Evolutionary conservation across 2,329 filamentous ascomycete genomes (phyloP), one percentile per base, ranked within the genome.

Genomic region (Xylariomycetidae sp.): DNA sequence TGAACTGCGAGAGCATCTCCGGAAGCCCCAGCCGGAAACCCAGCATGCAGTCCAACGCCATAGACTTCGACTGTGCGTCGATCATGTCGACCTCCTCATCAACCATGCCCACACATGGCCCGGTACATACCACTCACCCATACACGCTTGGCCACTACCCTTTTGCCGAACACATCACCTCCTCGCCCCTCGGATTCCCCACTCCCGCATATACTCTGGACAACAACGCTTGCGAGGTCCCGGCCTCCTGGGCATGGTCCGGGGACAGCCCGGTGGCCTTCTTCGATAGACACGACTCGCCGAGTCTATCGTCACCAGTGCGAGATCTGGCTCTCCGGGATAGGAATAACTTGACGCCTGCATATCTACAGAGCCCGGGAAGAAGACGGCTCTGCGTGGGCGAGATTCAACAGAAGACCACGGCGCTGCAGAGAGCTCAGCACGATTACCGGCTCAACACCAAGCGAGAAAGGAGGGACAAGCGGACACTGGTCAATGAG

Each of bases 321-420:
- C 35, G 54, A 53, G 9, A 47, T 54, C 4, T 52, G 50, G 10
- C 42, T 45, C 17, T 56, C 53, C 22, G 54, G 59, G 44, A 44
- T 20, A 32, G 38, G 13, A 32, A 39, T 10, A 35, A 25, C 20
- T 25, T 46, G n/a, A 32, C 39, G n/a, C 35, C 29, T 8, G 31
- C 30, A 6, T 44, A 50, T 48, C 15, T 39, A 9, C 17, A 30
- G 2, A 49, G 56, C 30, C 54, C 57, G 17, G 47, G 53, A 4
- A 61, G 62, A 31, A 59, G 62, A 33, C 61, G 63, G 43, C 54
- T 64, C 37, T 57, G 59, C 46, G 52, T 65, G 5, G 57, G 63
- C 26, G 60, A 64, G 35, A 58, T 61, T 8, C 65, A 65, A 43
- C 60, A 63, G 34, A 68, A 61, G 53, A 64, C 62, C 1, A 56